Conservation (phyloP, 2,329 filamentous ascomycete genomes). For the Colletotrichum tabaci region DNA sequence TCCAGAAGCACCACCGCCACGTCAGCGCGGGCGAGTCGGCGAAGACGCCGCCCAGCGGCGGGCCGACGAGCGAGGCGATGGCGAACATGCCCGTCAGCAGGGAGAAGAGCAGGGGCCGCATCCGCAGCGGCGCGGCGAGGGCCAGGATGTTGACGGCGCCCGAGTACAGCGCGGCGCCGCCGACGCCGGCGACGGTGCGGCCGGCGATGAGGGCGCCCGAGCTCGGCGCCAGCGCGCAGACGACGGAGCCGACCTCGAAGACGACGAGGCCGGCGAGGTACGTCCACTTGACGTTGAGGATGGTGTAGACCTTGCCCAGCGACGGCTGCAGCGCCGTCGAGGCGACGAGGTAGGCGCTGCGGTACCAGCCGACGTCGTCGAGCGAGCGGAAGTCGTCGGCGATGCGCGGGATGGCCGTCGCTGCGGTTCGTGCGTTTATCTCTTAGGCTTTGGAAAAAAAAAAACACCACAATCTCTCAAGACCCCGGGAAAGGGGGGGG, state of each 20-base stretch:
- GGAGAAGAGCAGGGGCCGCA: not conserved
- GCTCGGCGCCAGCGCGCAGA: conserved; percentile 2
- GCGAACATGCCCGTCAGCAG: conserved; percentile 6
- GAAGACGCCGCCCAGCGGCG: conserved; percentile 1
- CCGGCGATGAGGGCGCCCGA: conserved; percentile 2
- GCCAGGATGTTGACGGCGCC: not conserved
- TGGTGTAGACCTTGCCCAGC: conserved; percentile 2
- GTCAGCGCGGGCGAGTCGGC: conserved; percentile 4
- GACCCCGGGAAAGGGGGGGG: too few species aligned
- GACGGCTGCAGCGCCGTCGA: conserved; percentile 8
- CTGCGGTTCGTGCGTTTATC: not conserved
- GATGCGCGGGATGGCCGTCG: conserved; percentile 61
- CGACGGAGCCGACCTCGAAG: not conserved
- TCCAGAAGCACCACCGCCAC: conserved; percentile 13
- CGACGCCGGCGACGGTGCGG: not conserved
- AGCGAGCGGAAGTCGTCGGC: conserved; percentile 66
- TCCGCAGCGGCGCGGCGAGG: not conserved
- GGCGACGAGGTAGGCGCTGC: conserved; percentile 58
- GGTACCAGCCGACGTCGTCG: conserved; percentile 70
- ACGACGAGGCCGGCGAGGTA: conserved; percentile 39
- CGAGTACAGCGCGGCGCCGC: not conserved
- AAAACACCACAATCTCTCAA: too few species aligned
- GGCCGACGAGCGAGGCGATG: not conserved
- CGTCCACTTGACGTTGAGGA: conserved; percentile 44
- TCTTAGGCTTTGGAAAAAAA: too few species aligned